Percentiles rank a stretch among this genome's conserved stretches.
These are phyloP conservation scores for Cystobasidium slooffiae DNA, from an alignment of 1,284 basidiomycete genomes.

Conservation along the genomic window DNA sequence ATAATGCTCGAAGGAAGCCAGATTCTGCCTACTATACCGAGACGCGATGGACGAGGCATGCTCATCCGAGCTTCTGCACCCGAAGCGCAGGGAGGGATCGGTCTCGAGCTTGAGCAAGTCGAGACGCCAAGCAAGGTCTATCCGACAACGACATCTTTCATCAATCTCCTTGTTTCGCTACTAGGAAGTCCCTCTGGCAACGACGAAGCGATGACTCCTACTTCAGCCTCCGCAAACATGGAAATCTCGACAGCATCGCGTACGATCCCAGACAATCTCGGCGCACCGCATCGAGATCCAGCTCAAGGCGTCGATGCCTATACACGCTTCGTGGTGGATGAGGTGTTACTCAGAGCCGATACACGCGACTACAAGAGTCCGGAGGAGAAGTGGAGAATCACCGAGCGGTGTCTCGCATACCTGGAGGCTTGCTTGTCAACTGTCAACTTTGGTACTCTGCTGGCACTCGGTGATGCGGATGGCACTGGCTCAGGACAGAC, in stretches of 20 bases:
- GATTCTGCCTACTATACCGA: slow-evolving; percentile 60
- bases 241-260: slow-evolving; percentile 63
- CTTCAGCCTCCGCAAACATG: slow-evolving; percentile 48
- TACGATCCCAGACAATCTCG: slow-evolving; percentile 77
- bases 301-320: slow-evolving; percentile 73
- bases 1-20: slow-evolving; percentile 78
- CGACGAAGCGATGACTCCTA: slow-evolving; percentile 60
- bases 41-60: slow-evolving; percentile 21
- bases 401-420: slow-evolving; percentile 81
- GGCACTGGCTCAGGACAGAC: slow-evolving; percentile 43
- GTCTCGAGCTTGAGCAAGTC: slow-evolving; percentile 77
- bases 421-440: slow-evolving; percentile 79
- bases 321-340: slow-evolving; percentile 82
- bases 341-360: slow-evolving; percentile 68
- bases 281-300: slow-evolving; percentile 72
- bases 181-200: slow-evolving; percentile 67
- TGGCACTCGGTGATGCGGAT: slow-evolving; percentile 54
- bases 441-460: slow-evolving; percentile 68
- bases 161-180: slow-evolving; percentile 78
- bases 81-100: slow-evolving; percentile 46
- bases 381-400: slow-evolving; percentile 83
- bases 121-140: slow-evolving; percentile 79
- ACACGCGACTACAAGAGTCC: slow-evolving; percentile 72
- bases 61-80: slow-evolving; percentile 42
- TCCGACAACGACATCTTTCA: slow-evolving; percentile 84